These are phyloP conservation scores for Pyracantha coccinea DNA, from an alignment of 331 rosid species.

Conservation along the genomic window DNA sequence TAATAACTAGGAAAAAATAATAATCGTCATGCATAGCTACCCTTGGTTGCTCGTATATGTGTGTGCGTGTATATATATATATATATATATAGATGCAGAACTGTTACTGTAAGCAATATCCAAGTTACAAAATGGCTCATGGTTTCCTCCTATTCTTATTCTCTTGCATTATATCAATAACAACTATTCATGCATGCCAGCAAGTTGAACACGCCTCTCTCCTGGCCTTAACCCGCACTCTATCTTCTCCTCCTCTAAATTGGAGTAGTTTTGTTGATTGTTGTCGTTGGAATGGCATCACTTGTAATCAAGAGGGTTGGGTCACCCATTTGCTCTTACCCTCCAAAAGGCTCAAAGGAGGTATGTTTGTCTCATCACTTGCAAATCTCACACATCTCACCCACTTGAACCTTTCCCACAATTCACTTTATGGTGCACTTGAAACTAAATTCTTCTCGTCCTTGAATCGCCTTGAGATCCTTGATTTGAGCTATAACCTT, in stretches of 20 bases:
- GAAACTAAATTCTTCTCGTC: not conserved
- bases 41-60: too few species aligned
- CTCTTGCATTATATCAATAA: not conserved
- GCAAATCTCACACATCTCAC: not conserved
- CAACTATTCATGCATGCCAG: not conserved
- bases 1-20: too few species aligned
- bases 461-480: not conserved
- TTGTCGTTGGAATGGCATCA: not conserved
- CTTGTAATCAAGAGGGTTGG: not conserved
- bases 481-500: not conserved
- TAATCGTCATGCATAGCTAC: too few species aligned
- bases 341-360: not conserved
- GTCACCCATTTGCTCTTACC: not conserved
- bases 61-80: too few species aligned
- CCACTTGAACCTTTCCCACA: not conserved
- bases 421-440: not conserved
- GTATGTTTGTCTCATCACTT: not conserved
- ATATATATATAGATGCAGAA: too few species aligned
- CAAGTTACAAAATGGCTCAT: too few species aligned
- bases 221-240: not conserved
- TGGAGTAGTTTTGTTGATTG: not conserved
- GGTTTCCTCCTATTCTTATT: not conserved
- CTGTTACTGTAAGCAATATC: too few species aligned
- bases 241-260: not conserved
- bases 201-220: not conserved